Conservation (phyloP, 2,329 filamentous ascomycete genomes). For the Clonostachys chloroleuca region DNA sequence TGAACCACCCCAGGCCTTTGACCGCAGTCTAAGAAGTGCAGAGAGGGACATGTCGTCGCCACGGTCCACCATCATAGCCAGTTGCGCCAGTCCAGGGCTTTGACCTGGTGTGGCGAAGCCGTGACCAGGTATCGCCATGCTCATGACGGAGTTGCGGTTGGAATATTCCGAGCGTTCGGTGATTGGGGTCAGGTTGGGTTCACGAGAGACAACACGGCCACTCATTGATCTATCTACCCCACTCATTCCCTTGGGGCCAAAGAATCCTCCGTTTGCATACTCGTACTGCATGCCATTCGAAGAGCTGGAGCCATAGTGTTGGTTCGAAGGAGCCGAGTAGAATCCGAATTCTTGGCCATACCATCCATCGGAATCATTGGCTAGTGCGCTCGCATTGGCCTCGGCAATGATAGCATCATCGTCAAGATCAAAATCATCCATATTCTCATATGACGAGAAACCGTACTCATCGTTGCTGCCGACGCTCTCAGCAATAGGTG, state of each 20-base stretch:
- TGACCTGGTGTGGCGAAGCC: constrained; percentile 45
- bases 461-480: constrained; percentile 54
- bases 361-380: constrained; percentile 88
- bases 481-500: constrained; percentile 1
- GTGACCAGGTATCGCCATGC: constrained; percentile 42
- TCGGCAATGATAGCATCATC: constrained; percentile 92
- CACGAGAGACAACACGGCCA: constrained; percentile 69
- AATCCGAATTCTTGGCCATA: constrained; percentile 98
- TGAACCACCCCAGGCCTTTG: constrained; percentile 76
- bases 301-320: constrained; percentile 22
- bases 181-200: constrained; percentile 93
- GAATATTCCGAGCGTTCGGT: constrained; percentile 96
- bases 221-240: constrained; percentile 64
- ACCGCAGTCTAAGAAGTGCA: constrained; percentile 67
- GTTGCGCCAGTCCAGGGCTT: constrained; percentile 72
- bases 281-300: constrained; percentile 26
- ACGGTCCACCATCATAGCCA: constrained; percentile 59
- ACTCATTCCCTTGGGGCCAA: constrained; percentile 62
- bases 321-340: constrained; percentile 60
- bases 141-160: constrained; percentile 87
- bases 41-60: constrained; percentile 67
- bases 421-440: constrained; percentile 64
- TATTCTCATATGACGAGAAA: constrained; percentile 52
- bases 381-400: constrained; percentile 88
- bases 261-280: constrained; percentile 82